A percentile compares a stretch with the other conserved stretches of the same genome.
These are phyloP conservation scores for Rhizopus stolonifer DNA, from an alignment of 371 early-diverging fungal genomes.

Conservation along the genomic window DNA sequence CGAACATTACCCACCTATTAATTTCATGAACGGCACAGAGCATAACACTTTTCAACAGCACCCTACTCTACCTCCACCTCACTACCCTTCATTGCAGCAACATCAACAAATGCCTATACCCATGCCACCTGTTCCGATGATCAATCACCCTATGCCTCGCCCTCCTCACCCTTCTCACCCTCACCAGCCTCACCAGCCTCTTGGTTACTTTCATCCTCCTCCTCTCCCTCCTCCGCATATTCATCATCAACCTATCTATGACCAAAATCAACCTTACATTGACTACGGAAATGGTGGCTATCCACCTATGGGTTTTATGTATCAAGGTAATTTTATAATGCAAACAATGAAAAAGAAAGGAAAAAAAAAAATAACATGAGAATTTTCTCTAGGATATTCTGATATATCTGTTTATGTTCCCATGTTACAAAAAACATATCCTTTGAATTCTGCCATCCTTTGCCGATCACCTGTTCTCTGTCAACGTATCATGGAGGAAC, in stretches of 20 bases:
- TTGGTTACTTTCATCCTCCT: slow-evolving; percentile 18
- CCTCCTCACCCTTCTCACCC: too few species aligned
- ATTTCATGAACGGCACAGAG: slow-evolving; percentile 16
- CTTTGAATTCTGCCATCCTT: slow-evolving; percentile 33
- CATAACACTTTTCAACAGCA: slow-evolving; percentile 15
- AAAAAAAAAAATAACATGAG: too few species aligned
- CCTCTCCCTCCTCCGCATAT: slow-evolving; percentile 18
- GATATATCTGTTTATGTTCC: slow-evolving; percentile 39
- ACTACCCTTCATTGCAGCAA: slow-evolving; percentile 14
- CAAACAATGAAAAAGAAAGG: too few species aligned
- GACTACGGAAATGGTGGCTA: slow-evolving; percentile 18
- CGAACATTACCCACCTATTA: slow-evolving; percentile 21
- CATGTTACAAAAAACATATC: slow-evolving; percentile 28
- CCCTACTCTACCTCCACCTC: slow-evolving; percentile 15
- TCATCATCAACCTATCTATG: slow-evolving; percentile 25
- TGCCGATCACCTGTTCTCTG: slow-evolving; percentile 39
- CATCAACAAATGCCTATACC: slow-evolving; percentile 34
- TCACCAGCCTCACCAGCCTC: too few species aligned
- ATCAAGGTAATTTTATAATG: slow-evolving; percentile 23
- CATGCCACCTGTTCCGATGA: slow-evolving; percentile 27
- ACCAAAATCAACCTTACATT: slow-evolving; percentile 19
- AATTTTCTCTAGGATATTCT: slow-evolving; percentile 42
- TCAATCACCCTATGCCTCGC: slow-evolving; percentile 19
- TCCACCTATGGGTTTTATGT: slow-evolving; percentile 19
- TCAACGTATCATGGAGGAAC: slow-evolving; percentile 32